These are phyloP conservation scores for Aspergillus sp. DNA, from an alignment of 2,329 filamentous ascomycete genomes.

Conservation along the genomic window DNA sequence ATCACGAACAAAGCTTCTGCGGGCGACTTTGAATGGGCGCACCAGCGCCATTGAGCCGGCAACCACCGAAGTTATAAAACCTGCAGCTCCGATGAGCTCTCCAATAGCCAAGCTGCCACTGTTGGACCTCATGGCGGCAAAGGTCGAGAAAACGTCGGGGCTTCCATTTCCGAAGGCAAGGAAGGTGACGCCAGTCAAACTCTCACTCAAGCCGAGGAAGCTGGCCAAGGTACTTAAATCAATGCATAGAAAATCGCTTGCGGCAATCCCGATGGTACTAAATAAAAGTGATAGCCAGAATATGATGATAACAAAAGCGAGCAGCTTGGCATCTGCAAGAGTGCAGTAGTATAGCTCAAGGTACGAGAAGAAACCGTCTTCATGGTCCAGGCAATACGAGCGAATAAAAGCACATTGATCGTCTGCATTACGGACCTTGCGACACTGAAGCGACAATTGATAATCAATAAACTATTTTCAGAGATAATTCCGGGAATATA, in stretches of 20 bases:
- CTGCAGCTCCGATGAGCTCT: slow-evolving; percentile 89
- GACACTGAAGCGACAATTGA: slow-evolving; percentile 57
- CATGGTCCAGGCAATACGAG: slow-evolving; percentile 80
- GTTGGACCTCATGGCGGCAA: slow-evolving; percentile 95
- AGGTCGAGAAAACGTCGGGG: slow-evolving; percentile 97
- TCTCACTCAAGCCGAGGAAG: slow-evolving; percentile 90
- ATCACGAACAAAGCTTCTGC: slow-evolving; percentile 86
- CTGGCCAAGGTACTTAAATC: slow-evolving; percentile 91
- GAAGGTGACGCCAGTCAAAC: slow-evolving; percentile 92
- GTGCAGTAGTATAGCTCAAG: slow-evolving; percentile 87
- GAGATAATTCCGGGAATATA: neutral
- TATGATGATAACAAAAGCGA: slow-evolving; percentile 77
- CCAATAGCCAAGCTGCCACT: slow-evolving; percentile 96
- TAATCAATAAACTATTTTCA: neutral
- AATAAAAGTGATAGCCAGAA: slow-evolving; percentile 88
- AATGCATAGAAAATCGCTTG: slow-evolving; percentile 97
- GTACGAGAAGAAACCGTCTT: slow-evolving; percentile 87
- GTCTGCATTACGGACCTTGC: slow-evolving; percentile 70
- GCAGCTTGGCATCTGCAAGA: slow-evolving; percentile 64
- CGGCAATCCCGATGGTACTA: slow-evolving; percentile 94
- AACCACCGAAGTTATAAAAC: slow-evolving; percentile 95
- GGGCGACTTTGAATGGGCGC: slow-evolving; percentile 88
- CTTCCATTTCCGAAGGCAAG: slow-evolving; percentile 97
- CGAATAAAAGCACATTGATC: slow-evolving; percentile 88
- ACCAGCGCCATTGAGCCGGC: slow-evolving; percentile 96